These are phyloP conservation scores for Persicaria tinctoria DNA, from an alignment of 148 eudicot genomes.

Conservation along the genomic window DNA sequence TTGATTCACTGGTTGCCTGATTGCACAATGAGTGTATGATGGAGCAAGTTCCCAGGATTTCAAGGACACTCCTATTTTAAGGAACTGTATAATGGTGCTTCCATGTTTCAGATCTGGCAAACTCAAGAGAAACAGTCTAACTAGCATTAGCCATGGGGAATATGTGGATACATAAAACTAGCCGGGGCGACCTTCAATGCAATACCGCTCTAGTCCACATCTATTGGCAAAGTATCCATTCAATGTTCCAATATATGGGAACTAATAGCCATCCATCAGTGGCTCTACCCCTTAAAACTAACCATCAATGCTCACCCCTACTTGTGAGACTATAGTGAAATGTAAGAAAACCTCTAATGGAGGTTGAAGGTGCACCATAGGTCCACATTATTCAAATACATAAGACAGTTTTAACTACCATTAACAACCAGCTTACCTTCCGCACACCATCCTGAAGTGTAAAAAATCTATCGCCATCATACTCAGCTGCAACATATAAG, in stretches of 20 bases:
- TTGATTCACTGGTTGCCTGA: no score
- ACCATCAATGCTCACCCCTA: background rate
- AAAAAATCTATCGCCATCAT: conserved; percentile 79
- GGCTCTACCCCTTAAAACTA: background rate
- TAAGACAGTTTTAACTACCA: background rate
- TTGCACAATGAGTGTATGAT: no score
- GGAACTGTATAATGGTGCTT: background rate
- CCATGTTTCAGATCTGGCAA: background rate
- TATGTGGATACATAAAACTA: background rate
- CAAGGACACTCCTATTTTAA: background rate
- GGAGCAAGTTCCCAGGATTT: no score
- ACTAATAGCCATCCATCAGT: conserved; percentile 1
- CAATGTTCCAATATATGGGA: background rate
- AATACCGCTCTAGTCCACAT: background rate
- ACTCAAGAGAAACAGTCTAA: background rate
- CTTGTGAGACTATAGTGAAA: background rate
- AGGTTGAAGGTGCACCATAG: background rate
- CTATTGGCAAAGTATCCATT: background rate
- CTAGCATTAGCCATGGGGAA: background rate
- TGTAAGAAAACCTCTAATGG: background rate
- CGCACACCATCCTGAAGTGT: conserved; percentile 69
- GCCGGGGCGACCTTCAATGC: background rate
- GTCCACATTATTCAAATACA: background rate
- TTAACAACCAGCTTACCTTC: conserved; percentile 51
- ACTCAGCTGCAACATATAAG: conserved; percentile 52